Conservation (phyloP, 2,329 filamentous ascomycete genomes). For the Colletotrichum musicola region DNA sequence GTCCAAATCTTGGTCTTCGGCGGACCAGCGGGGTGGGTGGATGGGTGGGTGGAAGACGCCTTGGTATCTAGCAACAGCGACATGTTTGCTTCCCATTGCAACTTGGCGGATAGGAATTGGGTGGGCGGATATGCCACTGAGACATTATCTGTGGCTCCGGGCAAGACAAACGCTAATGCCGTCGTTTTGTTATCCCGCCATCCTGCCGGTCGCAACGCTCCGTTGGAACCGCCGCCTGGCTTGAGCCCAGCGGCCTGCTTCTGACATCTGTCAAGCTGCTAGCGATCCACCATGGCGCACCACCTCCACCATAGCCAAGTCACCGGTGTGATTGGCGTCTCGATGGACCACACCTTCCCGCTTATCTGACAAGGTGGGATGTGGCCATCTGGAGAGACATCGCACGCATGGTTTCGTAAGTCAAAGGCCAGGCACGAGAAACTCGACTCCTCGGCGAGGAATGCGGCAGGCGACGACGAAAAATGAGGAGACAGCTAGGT, state of each 20-base stretch:
- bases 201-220: background rate
- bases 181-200: background rate
- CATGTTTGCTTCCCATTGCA: background rate
- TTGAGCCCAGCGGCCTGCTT: conserved; percentile 11
- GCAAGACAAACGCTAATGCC: conserved; percentile 2
- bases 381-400: background rate
- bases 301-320: background rate
- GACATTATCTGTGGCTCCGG: background rate
- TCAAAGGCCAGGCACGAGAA: background rate
- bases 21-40: background rate
- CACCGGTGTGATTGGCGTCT: background rate
- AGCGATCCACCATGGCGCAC: conserved; percentile 17
- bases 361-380: background rate
- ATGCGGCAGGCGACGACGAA: conserved; percentile 22
- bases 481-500: conserved; percentile 1
- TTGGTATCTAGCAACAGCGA: background rate
- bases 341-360: background rate
- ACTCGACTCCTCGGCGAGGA: background rate
- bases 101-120: background rate
- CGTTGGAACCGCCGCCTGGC: background rate
- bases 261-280: conserved; percentile 30
- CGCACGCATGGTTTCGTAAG: background rate
- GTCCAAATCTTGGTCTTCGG: background rate
- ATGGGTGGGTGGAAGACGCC: background rate
- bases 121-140: background rate